Evolutionary conservation across 2,329 filamentous ascomycete species (phyloP), one percentile per base, ranked within the genome.

Genomic region (Sporothrix inflata): DNA sequence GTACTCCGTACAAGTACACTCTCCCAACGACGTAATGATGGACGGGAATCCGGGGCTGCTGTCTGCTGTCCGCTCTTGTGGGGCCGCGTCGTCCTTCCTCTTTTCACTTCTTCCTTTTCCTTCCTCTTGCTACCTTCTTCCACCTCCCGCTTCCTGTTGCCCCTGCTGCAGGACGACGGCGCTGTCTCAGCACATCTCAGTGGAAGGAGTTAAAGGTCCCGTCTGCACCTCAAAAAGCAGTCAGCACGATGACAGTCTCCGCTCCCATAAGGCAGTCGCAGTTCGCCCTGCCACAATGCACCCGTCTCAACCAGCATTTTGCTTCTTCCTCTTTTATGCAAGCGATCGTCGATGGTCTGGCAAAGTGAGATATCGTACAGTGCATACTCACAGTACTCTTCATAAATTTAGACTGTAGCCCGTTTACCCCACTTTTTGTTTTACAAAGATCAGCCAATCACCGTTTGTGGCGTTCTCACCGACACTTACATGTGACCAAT

Each of bases 401-500:
- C 14, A 6, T 27, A 65, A n/a, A 49, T 24, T 49, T 27, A 65
- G 12, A 49, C 40, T 49, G 12, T 53, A 27, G 30, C 8, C 8
- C 4, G 11, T 7, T 30, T 14, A 19, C 16, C 24, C 68, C 55
- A 51, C 55, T 51, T 57, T 45, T 66, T 71, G 61, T 61, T 60
- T 47, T n/a, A 66, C 60, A 21, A 27, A n/a, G 21, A 12, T 3
- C 24, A 65, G 49, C 70, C 61, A 71, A 71, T 71, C 61, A 68
- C 14, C 4, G 34, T 11, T 9, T 4, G 1, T n/a, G 38, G 38
- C 19, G 6, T 19, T 38, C 51, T 71, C 61, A 71, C 61, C 70
- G 70, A 66, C 51, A 66, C 2, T 67, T 57, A 8, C 19, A 5
- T 12, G 6, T 24, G 34, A 24, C 69, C 69, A 70, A 70, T 63